These are phyloP conservation scores for Aristolochia contorta DNA, from an alignment of 164 flowering plant genomes.

Conservation along the genomic window DNA sequence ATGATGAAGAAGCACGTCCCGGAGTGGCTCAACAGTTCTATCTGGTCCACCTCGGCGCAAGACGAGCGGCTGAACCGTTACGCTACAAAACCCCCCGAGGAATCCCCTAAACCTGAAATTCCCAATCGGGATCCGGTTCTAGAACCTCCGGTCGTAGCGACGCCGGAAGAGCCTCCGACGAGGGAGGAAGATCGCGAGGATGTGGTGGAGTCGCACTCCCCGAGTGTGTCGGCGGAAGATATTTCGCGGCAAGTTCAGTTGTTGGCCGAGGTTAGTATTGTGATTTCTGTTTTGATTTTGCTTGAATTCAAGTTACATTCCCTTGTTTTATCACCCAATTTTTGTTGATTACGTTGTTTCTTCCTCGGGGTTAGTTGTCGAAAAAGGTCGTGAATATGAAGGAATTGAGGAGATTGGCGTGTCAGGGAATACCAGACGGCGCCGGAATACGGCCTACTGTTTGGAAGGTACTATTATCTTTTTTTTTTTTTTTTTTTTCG, in stretches of 20 bases:
- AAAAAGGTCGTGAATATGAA: slow-evolving; percentile 60
- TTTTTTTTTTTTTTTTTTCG: not conserved
- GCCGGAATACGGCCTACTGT: slow-evolving; percentile 73
- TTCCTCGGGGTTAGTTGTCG: slow-evolving; percentile 36
- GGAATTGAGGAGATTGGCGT: slow-evolving; percentile 68
- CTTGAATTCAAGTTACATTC: not conserved
- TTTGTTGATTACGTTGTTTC: slow-evolving; percentile 1
- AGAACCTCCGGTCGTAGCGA: slow-evolving; percentile 13
- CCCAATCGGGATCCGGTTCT: slow-evolving; percentile 13
- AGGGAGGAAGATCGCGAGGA: slow-evolving; percentile 11
- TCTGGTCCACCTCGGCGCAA: slow-evolving; percentile 53
- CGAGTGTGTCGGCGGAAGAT: slow-evolving; percentile 39
- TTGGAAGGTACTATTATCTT: slow-evolving; percentile 68
- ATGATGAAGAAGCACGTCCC: slow-evolving; percentile 40
- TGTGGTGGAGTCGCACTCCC: slow-evolving; percentile 12
- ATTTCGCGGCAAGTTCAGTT: slow-evolving; percentile 58
- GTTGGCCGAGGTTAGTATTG: slow-evolving; percentile 48
- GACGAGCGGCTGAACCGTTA: slow-evolving; percentile 18
- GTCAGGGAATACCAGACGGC: slow-evolving; percentile 78
- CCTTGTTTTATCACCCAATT: not conserved
- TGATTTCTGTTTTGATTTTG: not conserved
- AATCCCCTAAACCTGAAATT: slow-evolving; percentile 7
- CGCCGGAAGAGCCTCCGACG: not conserved
- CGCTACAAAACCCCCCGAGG: slow-evolving; percentile 7
- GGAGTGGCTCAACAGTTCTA: slow-evolving; percentile 88